phyloP scores from a whole-genome alignment of 1,284 basidiomycete species.

The Microbotryomycetes sp. region DNA sequence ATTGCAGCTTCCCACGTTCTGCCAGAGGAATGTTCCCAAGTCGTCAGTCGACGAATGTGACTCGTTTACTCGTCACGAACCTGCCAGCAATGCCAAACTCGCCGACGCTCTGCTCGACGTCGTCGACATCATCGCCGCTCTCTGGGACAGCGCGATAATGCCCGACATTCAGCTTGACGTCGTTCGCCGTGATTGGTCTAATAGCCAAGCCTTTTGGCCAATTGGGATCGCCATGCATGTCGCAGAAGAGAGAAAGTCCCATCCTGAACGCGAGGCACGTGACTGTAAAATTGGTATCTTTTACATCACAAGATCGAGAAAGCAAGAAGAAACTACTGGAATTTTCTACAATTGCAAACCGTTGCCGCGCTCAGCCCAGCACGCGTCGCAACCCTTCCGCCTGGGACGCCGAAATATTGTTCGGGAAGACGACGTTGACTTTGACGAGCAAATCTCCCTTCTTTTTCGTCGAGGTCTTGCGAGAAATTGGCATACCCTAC shows the following conservation, averaged over 20 bases:
- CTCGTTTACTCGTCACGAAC: constrained; percentile 43
- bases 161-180: not conserved
- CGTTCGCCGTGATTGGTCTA: constrained; percentile 9
- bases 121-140: constrained; percentile 27
- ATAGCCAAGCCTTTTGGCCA: constrained; percentile 26
- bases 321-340: too few species aligned
- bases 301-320: too few species aligned
- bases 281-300: too few species aligned
- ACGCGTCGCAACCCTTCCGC: constrained; percentile 71
- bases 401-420: constrained; percentile 60
- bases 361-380: constrained; percentile 43
- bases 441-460: constrained; percentile 76
- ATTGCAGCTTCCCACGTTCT: constrained; percentile 60
- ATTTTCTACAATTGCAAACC: not conserved
- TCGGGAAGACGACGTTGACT: constrained; percentile 80
- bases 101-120: constrained; percentile 46
- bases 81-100: constrained; percentile 66
- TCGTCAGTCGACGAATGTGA: not conserved
- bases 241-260: too few species aligned
- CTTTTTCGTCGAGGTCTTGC: constrained; percentile 59
- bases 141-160: not conserved
- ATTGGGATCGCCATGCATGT: too few species aligned
- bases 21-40: not conserved
- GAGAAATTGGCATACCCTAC: constrained; percentile 84
- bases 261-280: too few species aligned